A percentile compares a stretch with the other conserved stretches of the same genome.
Evolutionary conservation across 805 yeast species (phyloP).

Genomic region (Ogataea thermomethanolica): DNA sequence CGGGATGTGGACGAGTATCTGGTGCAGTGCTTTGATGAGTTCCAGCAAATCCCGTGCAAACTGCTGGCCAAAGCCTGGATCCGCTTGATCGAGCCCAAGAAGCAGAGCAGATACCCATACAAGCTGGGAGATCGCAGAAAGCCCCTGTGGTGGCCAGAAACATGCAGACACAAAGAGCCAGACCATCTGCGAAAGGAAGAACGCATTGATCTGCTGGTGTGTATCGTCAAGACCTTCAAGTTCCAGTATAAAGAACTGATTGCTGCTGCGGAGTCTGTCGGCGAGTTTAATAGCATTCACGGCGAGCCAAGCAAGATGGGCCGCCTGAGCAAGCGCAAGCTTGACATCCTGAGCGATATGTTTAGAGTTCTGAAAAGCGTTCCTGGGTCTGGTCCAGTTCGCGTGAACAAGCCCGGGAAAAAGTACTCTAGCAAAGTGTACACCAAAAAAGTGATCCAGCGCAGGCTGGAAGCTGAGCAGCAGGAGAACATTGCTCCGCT

Average conservation of each 20-base stretch:
- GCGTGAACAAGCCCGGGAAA: slow-evolving; percentile 31
- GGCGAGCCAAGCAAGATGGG: slow-evolving; percentile 16
- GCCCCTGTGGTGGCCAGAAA: slow-evolving; percentile 72
- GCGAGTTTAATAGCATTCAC: slow-evolving; percentile 20
- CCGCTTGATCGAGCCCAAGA: slow-evolving; percentile 58
- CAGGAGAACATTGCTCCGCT: slow-evolving; percentile 1
- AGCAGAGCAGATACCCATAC: slow-evolving; percentile 63
- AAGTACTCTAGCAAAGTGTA: slow-evolving; percentile 29
- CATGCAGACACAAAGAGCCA: slow-evolving; percentile 63
- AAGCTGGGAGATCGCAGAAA: slow-evolving; percentile 44
- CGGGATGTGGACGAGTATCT: slow-evolving; percentile 24
- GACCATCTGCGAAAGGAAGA: slow-evolving; percentile 65
- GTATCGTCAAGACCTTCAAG: slow-evolving; percentile 33
- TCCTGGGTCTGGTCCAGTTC: slow-evolving; percentile 11
- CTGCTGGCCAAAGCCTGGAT: slow-evolving; percentile 66
- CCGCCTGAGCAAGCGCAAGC: slow-evolving; percentile 22
- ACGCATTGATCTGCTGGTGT: slow-evolving; percentile 47
- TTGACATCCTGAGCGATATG: slow-evolving; percentile 25
- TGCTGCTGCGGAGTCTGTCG: slow-evolving; percentile 23
- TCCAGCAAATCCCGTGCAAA: slow-evolving; percentile 58
- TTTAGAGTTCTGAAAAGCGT: slow-evolving; percentile 20
- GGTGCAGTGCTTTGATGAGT: slow-evolving; percentile 32
- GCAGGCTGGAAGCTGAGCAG: slow-evolving; percentile 7
- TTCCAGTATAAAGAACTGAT: slow-evolving; percentile 20
- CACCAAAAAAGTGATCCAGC: slow-evolving; percentile 15